Percentiles rank a stretch among this genome's conserved stretches.
phyloP scores from a whole-genome alignment of 2,329 filamentous ascomycete species.

The Talaromyces sp. region DNA sequence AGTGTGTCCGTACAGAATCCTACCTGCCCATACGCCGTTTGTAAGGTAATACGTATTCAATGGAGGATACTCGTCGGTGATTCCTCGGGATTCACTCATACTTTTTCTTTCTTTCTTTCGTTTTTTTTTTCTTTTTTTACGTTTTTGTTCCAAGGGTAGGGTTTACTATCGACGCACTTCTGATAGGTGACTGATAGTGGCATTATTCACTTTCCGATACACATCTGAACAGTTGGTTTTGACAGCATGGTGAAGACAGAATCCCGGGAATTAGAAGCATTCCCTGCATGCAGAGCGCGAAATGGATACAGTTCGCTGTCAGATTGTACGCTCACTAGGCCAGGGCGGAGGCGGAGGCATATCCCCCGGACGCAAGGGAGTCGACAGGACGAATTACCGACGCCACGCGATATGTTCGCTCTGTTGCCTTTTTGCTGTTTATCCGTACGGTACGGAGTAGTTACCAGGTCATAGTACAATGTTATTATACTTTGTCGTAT shows the following conservation, averaged over 20 bases:
- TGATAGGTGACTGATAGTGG: neutral
- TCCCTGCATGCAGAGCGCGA: neutral
- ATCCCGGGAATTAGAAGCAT: neutral
- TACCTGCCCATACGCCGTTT: neutral
- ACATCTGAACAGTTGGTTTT: neutral
- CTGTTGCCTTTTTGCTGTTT: neutral
- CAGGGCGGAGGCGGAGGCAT: conserved; percentile 5
- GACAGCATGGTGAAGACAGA: neutral
- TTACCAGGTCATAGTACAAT: neutral
- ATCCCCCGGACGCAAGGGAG: conserved; percentile 16
- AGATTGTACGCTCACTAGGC: neutral
- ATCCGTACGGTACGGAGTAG: neutral
- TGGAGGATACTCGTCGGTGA: neutral
- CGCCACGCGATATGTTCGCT: conserved; percentile 10
- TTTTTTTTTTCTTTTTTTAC: no score
- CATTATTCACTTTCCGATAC: neutral
- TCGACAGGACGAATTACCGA: conserved; percentile 5
- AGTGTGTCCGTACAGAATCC: neutral
- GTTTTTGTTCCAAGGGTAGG: no score
- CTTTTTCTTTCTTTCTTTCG: neutral
- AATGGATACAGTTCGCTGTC: neutral
- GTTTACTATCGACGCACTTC: neutral
- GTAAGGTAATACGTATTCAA: neutral
- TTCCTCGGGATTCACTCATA: neutral
- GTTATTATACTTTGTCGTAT: neutral